Base-by-base conservation (phyloP, 2,329 filamentous ascomycete genomes). In the Apiospora sp. region DNA sequence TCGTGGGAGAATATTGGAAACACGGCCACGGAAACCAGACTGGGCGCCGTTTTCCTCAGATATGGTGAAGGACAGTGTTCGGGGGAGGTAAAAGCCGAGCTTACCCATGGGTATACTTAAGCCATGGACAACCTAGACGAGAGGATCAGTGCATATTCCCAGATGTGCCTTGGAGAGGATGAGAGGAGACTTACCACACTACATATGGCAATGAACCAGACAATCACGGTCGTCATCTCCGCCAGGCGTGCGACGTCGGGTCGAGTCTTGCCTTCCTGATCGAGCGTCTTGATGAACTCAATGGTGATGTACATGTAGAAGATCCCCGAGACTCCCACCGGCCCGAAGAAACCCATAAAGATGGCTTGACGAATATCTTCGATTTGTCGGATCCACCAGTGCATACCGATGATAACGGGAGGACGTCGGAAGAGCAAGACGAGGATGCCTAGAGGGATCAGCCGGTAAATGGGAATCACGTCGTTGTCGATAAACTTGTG, bases 261-360 rank as follows among this genome's bases (percentile, higher is more conserved):
- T 41, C 94, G 87, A 19, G 89, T 83, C 44, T 87, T 79, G 0
- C 89, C 91, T 70, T 93, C 84, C 8, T 90, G 88, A 0, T 87
- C 89, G 22, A 90, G 78, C 1, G 73, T 83, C 43, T 81, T 83
- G 69, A 98, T 85, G 74, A 95, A 98, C 34, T 97, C 93, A 0
- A 93, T 81, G 58, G 89, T 92, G 74, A 98, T 86, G 78, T 95
- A 97, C 7, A 98, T 87, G 80, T 98, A 98, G 80, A 97, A 98
- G 27, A 98, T 89, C 0, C 94, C 95, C 22, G 93, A 94, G 1
- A 98, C 95, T 3, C 96, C 95, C 71, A 98, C 95, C 0, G 95
- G 95, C 0, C 95, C 95, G 75, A 98, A 98, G 84, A 97, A 98
- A 0, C 95, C 95, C 10, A 96, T 93, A 78, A 97, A 98, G 0